Conservation (phyloP, 1,139 yeast species). For the Pichia sp. region DNA sequence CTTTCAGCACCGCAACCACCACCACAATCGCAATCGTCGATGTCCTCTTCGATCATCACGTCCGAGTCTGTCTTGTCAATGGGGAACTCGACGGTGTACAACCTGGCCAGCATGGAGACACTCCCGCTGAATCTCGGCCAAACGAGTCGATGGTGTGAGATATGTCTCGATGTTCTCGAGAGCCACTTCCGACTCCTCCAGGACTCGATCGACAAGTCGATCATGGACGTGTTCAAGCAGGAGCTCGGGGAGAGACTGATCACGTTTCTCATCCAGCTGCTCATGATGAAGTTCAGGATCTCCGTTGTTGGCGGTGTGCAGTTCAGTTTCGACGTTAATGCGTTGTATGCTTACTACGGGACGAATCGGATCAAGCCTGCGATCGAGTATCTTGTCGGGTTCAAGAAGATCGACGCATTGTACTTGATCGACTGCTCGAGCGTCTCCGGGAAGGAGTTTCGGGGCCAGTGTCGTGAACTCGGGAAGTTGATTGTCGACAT, state of each 20-base stretch:
- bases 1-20: slow-evolving; percentile 3
- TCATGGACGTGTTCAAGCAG: slow-evolving; percentile 90
- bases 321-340: slow-evolving; percentile 71
- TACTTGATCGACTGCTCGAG: slow-evolving; percentile 58
- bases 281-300: slow-evolving; percentile 63
- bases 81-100: slow-evolving; percentile 34
- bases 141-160: slow-evolving; percentile 69
- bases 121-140: slow-evolving; percentile 21
- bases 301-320: slow-evolving; percentile 83
- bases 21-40: too few relatives aligned
- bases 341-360: slow-evolving; percentile 69
- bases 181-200: slow-evolving; percentile 74
- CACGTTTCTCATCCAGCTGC: slow-evolving; percentile 68
- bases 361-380: slow-evolving; percentile 64
- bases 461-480: slow-evolving; percentile 74
- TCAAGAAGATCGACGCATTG: slow-evolving; percentile 81
- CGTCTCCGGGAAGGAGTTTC: slow-evolving; percentile 33
- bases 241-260: slow-evolving; percentile 91
- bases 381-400: slow-evolving; percentile 73
- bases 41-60: too few relatives aligned
- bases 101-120: slow-evolving; percentile 27
- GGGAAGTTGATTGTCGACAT: slow-evolving; percentile 84
- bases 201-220: slow-evolving; percentile 84
- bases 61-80: too few relatives aligned
- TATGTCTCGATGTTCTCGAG: slow-evolving; percentile 59